These are phyloP conservation scores for Solanum rostratum DNA, from an alignment of 257 asterid species.

Conservation along the genomic window DNA sequence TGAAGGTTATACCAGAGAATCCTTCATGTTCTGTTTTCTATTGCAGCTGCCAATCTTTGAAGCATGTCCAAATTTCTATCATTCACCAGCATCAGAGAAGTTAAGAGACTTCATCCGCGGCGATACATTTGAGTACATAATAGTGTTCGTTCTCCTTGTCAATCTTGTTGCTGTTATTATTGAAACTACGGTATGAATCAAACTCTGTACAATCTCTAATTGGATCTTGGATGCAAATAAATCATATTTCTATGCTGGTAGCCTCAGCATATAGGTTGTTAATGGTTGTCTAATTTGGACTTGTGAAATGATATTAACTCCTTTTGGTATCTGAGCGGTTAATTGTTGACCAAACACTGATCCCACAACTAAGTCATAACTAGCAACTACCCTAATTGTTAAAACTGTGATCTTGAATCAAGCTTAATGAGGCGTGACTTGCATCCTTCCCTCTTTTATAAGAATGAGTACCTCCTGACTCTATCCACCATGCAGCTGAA, in stretches of 20 bases:
- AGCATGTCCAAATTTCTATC: slow-evolving; percentile 57
- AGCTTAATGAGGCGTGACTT: background rate
- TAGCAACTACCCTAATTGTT: background rate
- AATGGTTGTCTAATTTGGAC: background rate
- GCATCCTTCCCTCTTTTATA: background rate
- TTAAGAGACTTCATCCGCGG: slow-evolving; percentile 62
- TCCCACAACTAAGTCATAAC: background rate
- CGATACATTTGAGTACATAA: slow-evolving; percentile 49
- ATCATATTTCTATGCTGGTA: background rate
- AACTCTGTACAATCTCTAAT: background rate
- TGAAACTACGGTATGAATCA: slow-evolving; percentile 72
- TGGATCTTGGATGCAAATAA: background rate
- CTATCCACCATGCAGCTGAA: background rate
- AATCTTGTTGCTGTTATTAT: slow-evolving; percentile 75
- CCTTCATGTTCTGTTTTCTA: background rate
- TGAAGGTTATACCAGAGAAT: background rate
- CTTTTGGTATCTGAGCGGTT: background rate
- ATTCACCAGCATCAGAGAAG: slow-evolving; percentile 53
- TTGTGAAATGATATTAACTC: background rate
- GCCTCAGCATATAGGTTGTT: background rate
- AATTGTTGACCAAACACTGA: background rate
- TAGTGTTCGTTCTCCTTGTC: slow-evolving; percentile 56
- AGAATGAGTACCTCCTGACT: background rate
- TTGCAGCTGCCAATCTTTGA: slow-evolving; percentile 71
- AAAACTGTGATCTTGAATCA: background rate